Percentiles rank a stretch among this genome's conserved stretches.
Evolutionary conservation across 805 yeast genomes (phyloP).

Genomic region (Debaryomyces prosopidis): DNA sequence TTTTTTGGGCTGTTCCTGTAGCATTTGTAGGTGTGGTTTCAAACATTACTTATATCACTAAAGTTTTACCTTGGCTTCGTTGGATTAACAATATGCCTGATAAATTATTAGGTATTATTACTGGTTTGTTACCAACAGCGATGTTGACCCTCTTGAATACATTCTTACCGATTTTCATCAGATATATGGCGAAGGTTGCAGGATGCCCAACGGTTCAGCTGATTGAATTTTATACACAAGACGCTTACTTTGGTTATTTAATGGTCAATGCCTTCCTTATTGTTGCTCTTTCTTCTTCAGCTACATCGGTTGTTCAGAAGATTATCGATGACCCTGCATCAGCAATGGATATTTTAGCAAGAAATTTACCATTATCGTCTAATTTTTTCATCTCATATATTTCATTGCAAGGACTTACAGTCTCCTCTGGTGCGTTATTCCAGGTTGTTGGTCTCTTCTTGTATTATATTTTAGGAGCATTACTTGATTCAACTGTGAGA

Average conservation of each 20-base stretch:
- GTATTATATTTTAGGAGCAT: constrained; percentile 56
- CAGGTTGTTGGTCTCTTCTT: constrained; percentile 61
- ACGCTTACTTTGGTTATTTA: constrained; percentile 67
- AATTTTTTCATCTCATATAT: constrained; percentile 72
- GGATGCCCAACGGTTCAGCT: constrained; percentile 60
- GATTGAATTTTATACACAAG: constrained; percentile 65
- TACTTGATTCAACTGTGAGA: constrained; percentile 65
- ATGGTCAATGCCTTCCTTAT: constrained; percentile 71
- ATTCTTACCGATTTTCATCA: constrained; percentile 80
- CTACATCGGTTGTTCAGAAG: constrained; percentile 64
- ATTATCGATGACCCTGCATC: constrained; percentile 58
- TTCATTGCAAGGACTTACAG: constrained; percentile 65
- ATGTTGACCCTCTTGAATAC: constrained; percentile 81
- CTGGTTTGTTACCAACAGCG: constrained; percentile 84
- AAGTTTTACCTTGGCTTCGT: constrained; percentile 67
- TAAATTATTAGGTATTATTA: constrained; percentile 74
- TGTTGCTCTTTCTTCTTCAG: constrained; percentile 70
- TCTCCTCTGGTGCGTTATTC: constrained; percentile 63
- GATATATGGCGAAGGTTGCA: constrained; percentile 60
- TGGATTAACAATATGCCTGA: constrained; percentile 77
- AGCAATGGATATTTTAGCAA: constrained; percentile 60
- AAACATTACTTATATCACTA: constrained; percentile 73
- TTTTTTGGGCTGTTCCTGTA: constrained; percentile 96
- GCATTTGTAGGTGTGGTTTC: constrained; percentile 97
- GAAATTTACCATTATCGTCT: constrained; percentile 70